These are phyloP conservation scores for Fusarium napiforme DNA, from an alignment of 2,329 filamentous ascomycete genomes.

Conservation along the genomic window DNA sequence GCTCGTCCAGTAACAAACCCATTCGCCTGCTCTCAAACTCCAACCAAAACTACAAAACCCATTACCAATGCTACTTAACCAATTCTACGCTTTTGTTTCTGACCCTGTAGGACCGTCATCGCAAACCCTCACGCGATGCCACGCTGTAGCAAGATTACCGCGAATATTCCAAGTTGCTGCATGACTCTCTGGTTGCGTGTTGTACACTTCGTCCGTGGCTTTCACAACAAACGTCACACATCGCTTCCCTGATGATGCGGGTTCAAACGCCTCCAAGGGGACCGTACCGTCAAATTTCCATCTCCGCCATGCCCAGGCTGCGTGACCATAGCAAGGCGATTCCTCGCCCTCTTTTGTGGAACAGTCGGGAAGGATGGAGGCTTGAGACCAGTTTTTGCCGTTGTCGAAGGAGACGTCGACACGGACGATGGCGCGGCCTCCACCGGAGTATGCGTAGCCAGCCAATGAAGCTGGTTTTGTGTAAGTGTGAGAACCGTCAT, in stretches of 20 bases:
- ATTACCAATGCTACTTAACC: not conserved
- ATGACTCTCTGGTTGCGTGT: slow-evolving; percentile 72
- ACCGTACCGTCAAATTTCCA: slow-evolving; percentile 68
- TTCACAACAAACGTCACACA: slow-evolving; percentile 70
- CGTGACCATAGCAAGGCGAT: slow-evolving; percentile 55
- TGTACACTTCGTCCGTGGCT: slow-evolving; percentile 73
- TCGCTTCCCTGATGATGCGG: slow-evolving; percentile 17
- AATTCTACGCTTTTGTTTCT: not conserved
- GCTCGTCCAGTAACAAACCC: not conserved
- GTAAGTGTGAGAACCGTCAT: not conserved
- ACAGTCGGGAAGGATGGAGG: slow-evolving; percentile 65
- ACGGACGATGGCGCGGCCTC: slow-evolving; percentile 72
- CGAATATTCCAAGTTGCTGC: slow-evolving; percentile 70
- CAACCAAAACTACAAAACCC: not conserved
- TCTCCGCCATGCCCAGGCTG: slow-evolving; percentile 71
- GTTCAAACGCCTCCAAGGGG: slow-evolving; percentile 48
- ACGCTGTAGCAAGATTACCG: slow-evolving; percentile 74
- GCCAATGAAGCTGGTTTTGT: slow-evolving; percentile 55
- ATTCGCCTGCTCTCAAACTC: not conserved
- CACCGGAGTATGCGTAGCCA: slow-evolving; percentile 76
- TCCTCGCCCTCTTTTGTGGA: slow-evolving; percentile 41
- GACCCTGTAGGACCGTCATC: slow-evolving; percentile 44
- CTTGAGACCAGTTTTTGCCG: slow-evolving; percentile 72
- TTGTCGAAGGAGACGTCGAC: slow-evolving; percentile 74
- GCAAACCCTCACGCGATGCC: slow-evolving; percentile 66